These are phyloP conservation scores for Mayamaea pseudoterrestris DNA, from an alignment of 108 stramenopile species.

Conservation along the genomic window DNA sequence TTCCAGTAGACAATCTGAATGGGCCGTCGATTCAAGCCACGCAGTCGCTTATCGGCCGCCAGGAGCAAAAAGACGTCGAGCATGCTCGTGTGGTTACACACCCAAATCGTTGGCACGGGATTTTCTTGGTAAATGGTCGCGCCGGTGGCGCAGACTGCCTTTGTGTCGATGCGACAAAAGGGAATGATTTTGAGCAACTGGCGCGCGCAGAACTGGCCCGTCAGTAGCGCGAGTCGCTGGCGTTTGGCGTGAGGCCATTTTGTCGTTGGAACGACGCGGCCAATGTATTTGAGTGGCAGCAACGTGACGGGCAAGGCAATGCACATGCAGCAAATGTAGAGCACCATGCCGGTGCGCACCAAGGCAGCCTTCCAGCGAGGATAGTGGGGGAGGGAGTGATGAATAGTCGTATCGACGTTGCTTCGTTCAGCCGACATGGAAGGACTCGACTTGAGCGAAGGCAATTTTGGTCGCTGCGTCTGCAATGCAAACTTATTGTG, in stretches of 20 bases:
- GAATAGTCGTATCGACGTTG: too few species aligned
- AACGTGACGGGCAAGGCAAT: constrained; percentile 63
- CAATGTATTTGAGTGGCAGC: constrained; percentile 42
- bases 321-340: constrained; percentile 64
- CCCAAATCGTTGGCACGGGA: constrained; percentile 69
- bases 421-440: too few species aligned
- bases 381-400: too few species aligned
- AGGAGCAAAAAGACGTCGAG: constrained; percentile 75
- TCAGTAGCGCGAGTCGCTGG: constrained; percentile 22
- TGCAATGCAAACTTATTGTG: too few species aligned
- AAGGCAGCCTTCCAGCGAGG: constrained; percentile 3
- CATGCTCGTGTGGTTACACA: constrained; percentile 70
- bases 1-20: constrained; percentile 84
- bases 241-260: too few species aligned
- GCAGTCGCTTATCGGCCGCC: constrained; percentile 38
- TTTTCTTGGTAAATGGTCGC: too few species aligned
- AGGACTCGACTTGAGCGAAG: too few species aligned
- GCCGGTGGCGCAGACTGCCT: too few species aligned
- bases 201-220: constrained; percentile 62
- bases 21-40: constrained; percentile 54
- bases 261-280: constrained; percentile 10
- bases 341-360: constrained; percentile 33
- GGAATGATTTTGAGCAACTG: constrained; percentile 75
- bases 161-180: constrained; percentile 36
- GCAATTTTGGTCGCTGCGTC: too few species aligned